Conservation (phyloP, 768 basidiomycete genomes). For the Cubamyces sp. region DNA sequence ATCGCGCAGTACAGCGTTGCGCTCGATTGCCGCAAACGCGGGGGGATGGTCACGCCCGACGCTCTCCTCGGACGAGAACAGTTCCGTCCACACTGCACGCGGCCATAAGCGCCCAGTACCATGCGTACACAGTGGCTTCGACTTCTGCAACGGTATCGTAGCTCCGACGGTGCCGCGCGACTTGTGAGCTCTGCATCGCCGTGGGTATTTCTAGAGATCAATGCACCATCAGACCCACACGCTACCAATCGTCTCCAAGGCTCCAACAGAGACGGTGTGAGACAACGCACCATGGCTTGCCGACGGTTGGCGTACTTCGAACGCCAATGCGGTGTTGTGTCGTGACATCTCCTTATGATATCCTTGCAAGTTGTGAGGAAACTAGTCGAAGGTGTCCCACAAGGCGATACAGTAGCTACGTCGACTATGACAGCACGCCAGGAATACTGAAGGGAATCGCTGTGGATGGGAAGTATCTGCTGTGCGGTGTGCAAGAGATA, state of each 20-base stretch:
- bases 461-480: too few species aligned
- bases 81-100: slow-evolving; percentile 3
- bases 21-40: neutral
- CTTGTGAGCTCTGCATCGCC: neutral
- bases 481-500: too few species aligned
- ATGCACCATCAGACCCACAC: neutral
- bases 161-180: slow-evolving; percentile 4
- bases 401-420: neutral
- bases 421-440: neutral
- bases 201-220: neutral
- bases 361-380: neutral
- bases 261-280: neutral
- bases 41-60: slow-evolving; percentile 2
- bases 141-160: slow-evolving; percentile 10
- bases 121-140: slow-evolving; percentile 13
- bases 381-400: neutral
- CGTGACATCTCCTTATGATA: neutral
- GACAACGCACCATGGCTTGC: neutral
- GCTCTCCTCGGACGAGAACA: slow-evolving; percentile 3
- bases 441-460: too few species aligned
- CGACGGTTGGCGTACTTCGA: neutral
- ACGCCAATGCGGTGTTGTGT: slow-evolving; percentile 1
- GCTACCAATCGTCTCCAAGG: neutral
- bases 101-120: slow-evolving; percentile 7
- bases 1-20: neutral